A percentile compares a stretch with the other conserved stretches of the same genome.
phyloP scores from a whole-genome alignment of 768 basidiomycete genomes.

The Mrakia hoshinonis region DNA sequence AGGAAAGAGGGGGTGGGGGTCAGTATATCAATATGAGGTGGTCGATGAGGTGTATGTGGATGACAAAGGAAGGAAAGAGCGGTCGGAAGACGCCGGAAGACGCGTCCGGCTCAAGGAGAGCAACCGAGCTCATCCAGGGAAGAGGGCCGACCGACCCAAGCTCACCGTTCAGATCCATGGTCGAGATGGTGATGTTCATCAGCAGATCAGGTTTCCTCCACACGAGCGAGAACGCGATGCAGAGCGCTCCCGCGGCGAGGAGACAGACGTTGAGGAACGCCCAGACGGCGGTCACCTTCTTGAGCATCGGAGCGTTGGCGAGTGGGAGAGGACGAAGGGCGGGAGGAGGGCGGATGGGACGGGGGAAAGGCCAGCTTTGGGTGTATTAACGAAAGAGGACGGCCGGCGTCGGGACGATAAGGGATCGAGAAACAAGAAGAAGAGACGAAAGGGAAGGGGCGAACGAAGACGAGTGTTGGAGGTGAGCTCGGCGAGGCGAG shows the following conservation, averaged over 20 bases:
- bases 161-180: constrained; percentile 55
- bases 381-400: background rate
- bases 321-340: background rate
- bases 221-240: constrained; percentile 59
- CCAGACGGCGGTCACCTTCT: constrained; percentile 50
- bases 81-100: background rate
- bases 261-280: constrained; percentile 60
- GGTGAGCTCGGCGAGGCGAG: background rate
- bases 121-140: background rate
- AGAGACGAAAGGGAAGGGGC: background rate
- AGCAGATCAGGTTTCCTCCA: constrained; percentile 64
- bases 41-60: background rate
- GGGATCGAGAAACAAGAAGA: background rate
- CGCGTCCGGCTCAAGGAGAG: background rate
- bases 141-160: constrained; percentile 10
- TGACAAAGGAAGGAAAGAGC: background rate
- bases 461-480: background rate
- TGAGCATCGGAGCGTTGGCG: too few relatives aligned
- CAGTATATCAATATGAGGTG: background rate
- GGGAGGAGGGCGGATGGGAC: background rate
- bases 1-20: background rate
- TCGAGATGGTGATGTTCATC: constrained; percentile 61
- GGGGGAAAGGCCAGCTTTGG: background rate
- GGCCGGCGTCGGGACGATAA: background rate
- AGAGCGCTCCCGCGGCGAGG: constrained; percentile 58